Conservation (phyloP, 2,329 filamentous ascomycete species). For the Microascus cirrosus region DNA sequence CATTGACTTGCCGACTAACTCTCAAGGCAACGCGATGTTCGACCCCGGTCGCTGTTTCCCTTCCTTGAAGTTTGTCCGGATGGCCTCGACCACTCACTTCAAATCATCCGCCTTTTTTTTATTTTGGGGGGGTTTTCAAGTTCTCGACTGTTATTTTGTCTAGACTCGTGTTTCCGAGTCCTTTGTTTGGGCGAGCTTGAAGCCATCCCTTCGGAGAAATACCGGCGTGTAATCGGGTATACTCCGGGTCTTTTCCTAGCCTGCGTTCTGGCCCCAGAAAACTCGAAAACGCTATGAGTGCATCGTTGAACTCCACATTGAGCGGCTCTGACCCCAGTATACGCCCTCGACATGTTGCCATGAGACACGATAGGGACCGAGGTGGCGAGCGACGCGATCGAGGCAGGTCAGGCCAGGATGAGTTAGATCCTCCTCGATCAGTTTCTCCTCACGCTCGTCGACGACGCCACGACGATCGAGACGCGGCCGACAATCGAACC, state of each 20-base stretch:
- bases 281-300: slow-evolving; percentile 16
- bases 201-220: not conserved
- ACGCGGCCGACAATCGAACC: not conserved
- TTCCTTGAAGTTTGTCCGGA: not conserved
- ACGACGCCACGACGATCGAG: slow-evolving; percentile 1
- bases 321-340: slow-evolving; percentile 5
- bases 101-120: not conserved
- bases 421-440: slow-evolving; percentile 17
- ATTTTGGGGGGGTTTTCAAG: not conserved
- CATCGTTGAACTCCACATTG: slow-evolving; percentile 4
- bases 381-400: slow-evolving; percentile 22
- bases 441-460: slow-evolving; percentile 14
- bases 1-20: not conserved
- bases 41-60: not conserved
- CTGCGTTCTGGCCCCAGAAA: slow-evolving; percentile 20
- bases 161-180: not conserved
- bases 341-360: slow-evolving; percentile 25
- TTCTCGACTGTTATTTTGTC: not conserved
- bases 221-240: slow-evolving; percentile 1
- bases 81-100: not conserved
- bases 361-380: slow-evolving; percentile 25
- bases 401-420: slow-evolving; percentile 22
- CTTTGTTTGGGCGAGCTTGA: not conserved
- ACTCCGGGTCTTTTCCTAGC: not conserved
- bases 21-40: not conserved